Evolutionary conservation across 495 filamentous ascomycete genomes (phyloP).

Genomic region (Xylaria cubensis): DNA sequence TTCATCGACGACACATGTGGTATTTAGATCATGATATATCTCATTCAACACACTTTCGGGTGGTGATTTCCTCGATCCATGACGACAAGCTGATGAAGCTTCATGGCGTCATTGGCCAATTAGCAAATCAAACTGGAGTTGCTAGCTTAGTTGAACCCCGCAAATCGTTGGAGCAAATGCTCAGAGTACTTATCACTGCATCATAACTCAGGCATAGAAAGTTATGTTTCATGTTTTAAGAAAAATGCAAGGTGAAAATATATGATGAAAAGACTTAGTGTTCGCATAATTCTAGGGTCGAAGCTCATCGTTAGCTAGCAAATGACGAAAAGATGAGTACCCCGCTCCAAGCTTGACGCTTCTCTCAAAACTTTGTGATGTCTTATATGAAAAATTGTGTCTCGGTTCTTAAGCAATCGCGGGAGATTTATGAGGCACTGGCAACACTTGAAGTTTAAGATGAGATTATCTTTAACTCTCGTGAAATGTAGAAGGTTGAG

Average conservation of each 20-base stretch:
- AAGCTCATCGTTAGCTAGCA: background rate
- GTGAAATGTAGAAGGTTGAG: background rate
- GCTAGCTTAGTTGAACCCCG: background rate
- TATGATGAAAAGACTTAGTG: background rate
- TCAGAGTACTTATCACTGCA: background rate
- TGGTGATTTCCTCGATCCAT: background rate
- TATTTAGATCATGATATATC: background rate
- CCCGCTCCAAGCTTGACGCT: background rate
- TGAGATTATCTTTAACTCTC: background rate
- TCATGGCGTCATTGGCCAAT: conserved; percentile 19
- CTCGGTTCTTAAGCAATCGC: background rate
- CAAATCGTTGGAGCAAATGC: background rate
- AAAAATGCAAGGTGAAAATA: background rate
- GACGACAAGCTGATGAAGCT: conserved; percentile 14
- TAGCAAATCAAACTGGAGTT: conserved; percentile 10
- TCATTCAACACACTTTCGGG: background rate
- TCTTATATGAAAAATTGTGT: background rate
- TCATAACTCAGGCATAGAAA: background rate
- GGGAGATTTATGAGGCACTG: background rate
- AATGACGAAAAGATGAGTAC: background rate
- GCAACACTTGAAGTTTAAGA: background rate
- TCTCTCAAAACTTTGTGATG: background rate
- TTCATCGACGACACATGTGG: background rate
- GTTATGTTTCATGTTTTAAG: background rate
- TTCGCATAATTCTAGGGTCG: background rate